Base-by-base conservation (phyloP, 768 basidiomycete species). In the Pisolithus orientalis region DNA sequence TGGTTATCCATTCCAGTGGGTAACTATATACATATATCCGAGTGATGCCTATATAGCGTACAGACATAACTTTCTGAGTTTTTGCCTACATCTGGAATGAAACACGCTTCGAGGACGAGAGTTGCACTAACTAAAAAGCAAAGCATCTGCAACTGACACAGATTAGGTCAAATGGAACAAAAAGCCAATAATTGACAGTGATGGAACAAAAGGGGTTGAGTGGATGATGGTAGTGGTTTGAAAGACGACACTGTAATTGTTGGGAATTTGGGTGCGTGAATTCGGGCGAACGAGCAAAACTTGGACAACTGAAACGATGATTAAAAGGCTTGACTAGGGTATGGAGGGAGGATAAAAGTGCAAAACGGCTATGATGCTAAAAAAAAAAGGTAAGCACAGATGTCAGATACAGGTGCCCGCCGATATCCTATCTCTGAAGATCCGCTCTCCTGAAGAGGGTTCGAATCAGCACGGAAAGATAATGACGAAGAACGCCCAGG, bases 401-500 rank as follows among this genome's bases (percentile, higher is more conserved):
- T 42, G 11, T 29, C 49, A 43, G 61, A 52, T 57, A 57, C 40
- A 55, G 57, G 66, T 65, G 39, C 60, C 63, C 50, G 63, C 59
- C 63, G 54, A 58, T 56, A 58, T 50, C 49, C 60, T 49, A 71
- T 58, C 70, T 66, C 46, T 71, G 71, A 42, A 71, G 66, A 58
- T 71, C 71, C 38, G 70, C 71, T 47, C 62, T 70, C 60, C 70
- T 71, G 49, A 61, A 56, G 8, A 46, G 27, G 13, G 34, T 34
- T 9, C 54, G 32, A 37, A 34, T 59, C 31, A 65, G 51, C 25
- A 45, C 2, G 37, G 49, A 56, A 27, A 47, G 42, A 39, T 14
- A n/a, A 58, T 3, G 31, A 57, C 13, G 24, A 39, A 14, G n/a
- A 64, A 29, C 13, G 44, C 21, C 21, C 21, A 52, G 51, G 58